Conservation (phyloP, 129 eudicot species). For the Artemisia argyi region DNA sequence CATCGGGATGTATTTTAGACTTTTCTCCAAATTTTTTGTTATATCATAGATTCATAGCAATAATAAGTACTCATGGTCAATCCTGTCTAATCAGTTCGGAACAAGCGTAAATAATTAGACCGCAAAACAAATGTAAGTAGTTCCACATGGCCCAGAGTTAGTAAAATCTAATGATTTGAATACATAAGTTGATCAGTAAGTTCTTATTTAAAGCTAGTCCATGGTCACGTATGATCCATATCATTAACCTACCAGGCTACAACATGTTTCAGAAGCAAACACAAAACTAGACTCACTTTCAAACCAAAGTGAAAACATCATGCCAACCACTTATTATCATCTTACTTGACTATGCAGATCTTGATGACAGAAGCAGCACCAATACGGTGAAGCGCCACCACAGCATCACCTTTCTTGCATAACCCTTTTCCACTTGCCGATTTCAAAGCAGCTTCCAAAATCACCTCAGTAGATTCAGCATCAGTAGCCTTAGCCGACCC, state of each 20-base stretch:
- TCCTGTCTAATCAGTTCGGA: neutral
- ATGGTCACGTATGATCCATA: conserved; percentile 32
- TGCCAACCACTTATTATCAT: neutral
- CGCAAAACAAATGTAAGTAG: neutral
- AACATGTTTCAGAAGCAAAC: conserved; percentile 22
- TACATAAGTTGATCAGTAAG: conserved; percentile 7
- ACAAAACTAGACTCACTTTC: conserved; percentile 11
- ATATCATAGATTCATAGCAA: too few species aligned
- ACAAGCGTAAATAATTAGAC: neutral
- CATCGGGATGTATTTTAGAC: too few species aligned
- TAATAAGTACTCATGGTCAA: neutral
- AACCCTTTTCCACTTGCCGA: conserved; percentile 50
- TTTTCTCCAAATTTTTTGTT: too few species aligned
- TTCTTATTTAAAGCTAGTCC: conserved; percentile 23
- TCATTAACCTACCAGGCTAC: neutral
- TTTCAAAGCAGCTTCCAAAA: conserved; percentile 71
- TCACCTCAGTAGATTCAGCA: conserved; percentile 76
- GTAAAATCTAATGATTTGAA: neutral
- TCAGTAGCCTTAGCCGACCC: conserved; percentile 86
- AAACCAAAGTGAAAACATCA: too few species aligned
- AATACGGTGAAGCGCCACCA: conserved; percentile 79
- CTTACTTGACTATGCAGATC: conserved; percentile 69
- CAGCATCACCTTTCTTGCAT: conserved; percentile 67
- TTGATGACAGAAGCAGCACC: conserved; percentile 83
- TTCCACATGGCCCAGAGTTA: neutral